Evolutionary conservation across 2,329 filamentous ascomycete species (phyloP).

Genomic region (Ceratocystiopsis sp.): DNA sequence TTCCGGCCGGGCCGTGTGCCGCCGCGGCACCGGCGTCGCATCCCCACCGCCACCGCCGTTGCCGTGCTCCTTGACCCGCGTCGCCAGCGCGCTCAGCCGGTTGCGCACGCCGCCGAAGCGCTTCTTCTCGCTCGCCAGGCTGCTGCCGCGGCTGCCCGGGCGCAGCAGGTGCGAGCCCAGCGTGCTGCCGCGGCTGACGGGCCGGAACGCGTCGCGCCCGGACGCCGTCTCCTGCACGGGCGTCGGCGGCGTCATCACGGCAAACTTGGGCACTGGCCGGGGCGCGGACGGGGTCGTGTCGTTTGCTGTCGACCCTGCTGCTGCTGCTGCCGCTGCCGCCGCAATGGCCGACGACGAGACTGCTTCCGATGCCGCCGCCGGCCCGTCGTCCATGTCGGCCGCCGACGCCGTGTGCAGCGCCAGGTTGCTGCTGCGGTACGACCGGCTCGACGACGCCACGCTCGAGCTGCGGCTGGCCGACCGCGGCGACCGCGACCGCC

Average conservation of each 20-base stretch:
- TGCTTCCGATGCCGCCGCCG: not conserved
- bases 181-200: constrained; percentile 3
- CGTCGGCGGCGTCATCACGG: constrained; percentile 31
- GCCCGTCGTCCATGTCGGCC: not conserved
- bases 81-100: constrained; percentile 12
- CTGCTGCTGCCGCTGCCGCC: not conserved
- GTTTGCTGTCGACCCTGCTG: constrained; percentile 4
- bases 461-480: constrained; percentile 36
- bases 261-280: constrained; percentile 20
- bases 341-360: not conserved
- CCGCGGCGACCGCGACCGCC: constrained; percentile 15
- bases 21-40: constrained; percentile 4
- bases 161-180: constrained; percentile 8
- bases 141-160: constrained; percentile 9
- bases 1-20: not conserved
- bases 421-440: constrained; percentile 16
- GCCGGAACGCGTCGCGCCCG: not conserved
- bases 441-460: constrained; percentile 27
- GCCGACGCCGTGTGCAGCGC: not conserved
- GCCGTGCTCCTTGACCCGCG: constrained; percentile 11
- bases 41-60: not conserved
- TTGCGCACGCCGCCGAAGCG: constrained; percentile 9
- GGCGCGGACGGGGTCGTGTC: not conserved
- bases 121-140: not conserved
- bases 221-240: constrained; percentile 12